These are phyloP conservation scores for Nicotiana rustica DNA, from an alignment of 305 asterid species.

Conservation along the genomic window DNA sequence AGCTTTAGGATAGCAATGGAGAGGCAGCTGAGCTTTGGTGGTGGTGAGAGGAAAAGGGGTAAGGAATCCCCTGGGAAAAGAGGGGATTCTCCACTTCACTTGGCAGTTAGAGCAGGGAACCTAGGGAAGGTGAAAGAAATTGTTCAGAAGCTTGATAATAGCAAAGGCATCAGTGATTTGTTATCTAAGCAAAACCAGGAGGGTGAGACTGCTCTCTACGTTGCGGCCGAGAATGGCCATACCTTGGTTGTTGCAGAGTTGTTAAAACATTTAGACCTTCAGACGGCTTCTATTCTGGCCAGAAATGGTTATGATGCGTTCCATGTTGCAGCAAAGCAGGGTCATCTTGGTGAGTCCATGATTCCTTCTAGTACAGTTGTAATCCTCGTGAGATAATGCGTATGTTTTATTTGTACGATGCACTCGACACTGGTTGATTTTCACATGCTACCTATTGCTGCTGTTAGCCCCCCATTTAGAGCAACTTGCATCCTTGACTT, in stretches of 20 bases:
- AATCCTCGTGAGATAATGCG: background rate
- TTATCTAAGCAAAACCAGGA: constrained; percentile 85
- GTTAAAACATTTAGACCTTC: constrained; percentile 76
- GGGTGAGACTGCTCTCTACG: constrained; percentile 90
- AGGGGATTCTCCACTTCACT: constrained; percentile 91
- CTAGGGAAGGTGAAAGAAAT: constrained; percentile 75
- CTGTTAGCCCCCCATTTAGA: constrained; percentile 21
- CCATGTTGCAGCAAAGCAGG: constrained; percentile 93
- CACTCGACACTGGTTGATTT: background rate
- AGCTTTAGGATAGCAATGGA: constrained; percentile 95
- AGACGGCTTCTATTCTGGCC: constrained; percentile 74
- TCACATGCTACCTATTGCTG: constrained; percentile 13
- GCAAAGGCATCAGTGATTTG: constrained; percentile 58
- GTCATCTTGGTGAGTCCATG: constrained; percentile 71
- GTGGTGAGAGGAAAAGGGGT: constrained; percentile 72
- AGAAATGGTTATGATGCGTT: constrained; percentile 90
- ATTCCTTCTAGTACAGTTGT: constrained; percentile 20
- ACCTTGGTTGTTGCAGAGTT: constrained; percentile 75
- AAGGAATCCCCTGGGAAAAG: constrained; percentile 93
- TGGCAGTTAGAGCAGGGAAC: constrained; percentile 89
- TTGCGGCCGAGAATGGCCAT: constrained; percentile 90
- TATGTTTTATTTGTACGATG: background rate
- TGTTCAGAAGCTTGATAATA: constrained; percentile 62
- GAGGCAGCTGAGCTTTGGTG: constrained; percentile 87
- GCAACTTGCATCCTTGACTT: constrained; percentile 14